Conservation (phyloP, 116 monocot species). For the Posidonia oceanica region DNA sequence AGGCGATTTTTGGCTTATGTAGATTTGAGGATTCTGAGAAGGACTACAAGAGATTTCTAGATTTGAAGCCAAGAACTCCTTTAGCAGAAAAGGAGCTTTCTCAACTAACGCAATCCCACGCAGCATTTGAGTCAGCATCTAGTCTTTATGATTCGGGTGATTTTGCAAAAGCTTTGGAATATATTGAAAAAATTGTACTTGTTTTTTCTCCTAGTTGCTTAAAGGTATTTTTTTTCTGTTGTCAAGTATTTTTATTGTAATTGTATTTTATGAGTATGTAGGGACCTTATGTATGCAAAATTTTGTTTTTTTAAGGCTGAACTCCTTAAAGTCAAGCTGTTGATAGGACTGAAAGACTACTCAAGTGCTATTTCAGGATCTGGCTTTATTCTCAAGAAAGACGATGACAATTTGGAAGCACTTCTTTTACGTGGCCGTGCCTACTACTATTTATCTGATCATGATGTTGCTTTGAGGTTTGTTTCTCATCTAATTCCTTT, state of each 20-base stretch:
- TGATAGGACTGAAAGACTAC: constrained; percentile 82
- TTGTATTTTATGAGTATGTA: background rate
- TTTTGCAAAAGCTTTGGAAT: constrained; percentile 75
- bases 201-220: constrained; percentile 80
- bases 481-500: background rate
- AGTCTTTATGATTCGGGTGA: constrained; percentile 65
- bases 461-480: constrained; percentile 92
- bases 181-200: constrained; percentile 85
- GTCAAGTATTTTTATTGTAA: background rate
- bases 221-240: constrained; percentile 38
- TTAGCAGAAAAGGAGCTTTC: constrained; percentile 83
- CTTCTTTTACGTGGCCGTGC: constrained; percentile 78
- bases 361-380: constrained; percentile 74
- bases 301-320: constrained; percentile 51
- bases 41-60: constrained; percentile 64
- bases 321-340: constrained; percentile 62
- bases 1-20: constrained; percentile 26
- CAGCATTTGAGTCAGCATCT: constrained; percentile 63
- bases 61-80: constrained; percentile 57
- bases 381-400: constrained; percentile 91
- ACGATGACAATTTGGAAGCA: constrained; percentile 82
- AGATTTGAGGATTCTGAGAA: constrained; percentile 88
- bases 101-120: constrained; percentile 71
- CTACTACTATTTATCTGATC: constrained; percentile 93
- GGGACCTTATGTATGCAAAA: background rate